Percentiles rank a stretch among this genome's conserved stretches.
Evolutionary conservation across 208 protist genomes (phyloP).

Genomic region (Trypanosoma cruzi): DNA sequence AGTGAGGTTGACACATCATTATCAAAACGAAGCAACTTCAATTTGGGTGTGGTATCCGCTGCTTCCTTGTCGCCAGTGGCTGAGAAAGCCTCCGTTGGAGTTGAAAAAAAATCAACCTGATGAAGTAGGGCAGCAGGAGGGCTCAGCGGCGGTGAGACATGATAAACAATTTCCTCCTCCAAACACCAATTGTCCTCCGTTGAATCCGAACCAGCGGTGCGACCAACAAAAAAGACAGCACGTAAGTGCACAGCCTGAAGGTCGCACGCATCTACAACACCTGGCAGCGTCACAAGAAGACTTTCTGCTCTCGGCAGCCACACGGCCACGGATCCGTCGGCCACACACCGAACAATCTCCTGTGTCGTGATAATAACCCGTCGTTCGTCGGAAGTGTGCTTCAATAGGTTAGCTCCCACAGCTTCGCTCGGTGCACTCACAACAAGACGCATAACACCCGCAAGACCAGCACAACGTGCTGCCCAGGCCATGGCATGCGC

Average conservation of each 20-base stretch:
- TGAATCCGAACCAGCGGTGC: neutral
- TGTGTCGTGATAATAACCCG: constrained; percentile 62
- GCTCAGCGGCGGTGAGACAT: constrained; percentile 11
- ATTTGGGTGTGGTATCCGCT: neutral
- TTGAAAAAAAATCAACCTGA: neutral
- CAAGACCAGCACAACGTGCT: constrained; percentile 59
- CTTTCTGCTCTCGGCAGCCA: constrained; percentile 41
- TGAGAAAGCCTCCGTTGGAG: neutral
- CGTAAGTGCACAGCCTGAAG: constrained; percentile 73
- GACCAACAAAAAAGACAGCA: constrained; percentile 64
- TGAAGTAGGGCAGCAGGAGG: constrained; percentile 17
- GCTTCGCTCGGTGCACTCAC: constrained; percentile 22
- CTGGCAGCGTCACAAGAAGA: constrained; percentile 77
- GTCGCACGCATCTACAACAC: constrained; percentile 58
- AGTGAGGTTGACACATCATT: constrained; percentile 71
- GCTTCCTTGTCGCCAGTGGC: neutral
- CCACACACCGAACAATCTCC: constrained; percentile 37
- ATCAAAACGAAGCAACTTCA: constrained; percentile 36
- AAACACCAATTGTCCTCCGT: constrained; percentile 7
- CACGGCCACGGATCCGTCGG: constrained; percentile 21
- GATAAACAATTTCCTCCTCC: constrained; percentile 22
- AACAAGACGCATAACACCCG: constrained; percentile 41
- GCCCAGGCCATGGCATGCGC: constrained; percentile 87
- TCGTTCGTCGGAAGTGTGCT: constrained; percentile 39
- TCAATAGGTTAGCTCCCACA: constrained; percentile 14